These are phyloP conservation scores for Isoetes taiwanensis DNA, from an alignment of 75 land plant genomes.

Conservation along the genomic window DNA sequence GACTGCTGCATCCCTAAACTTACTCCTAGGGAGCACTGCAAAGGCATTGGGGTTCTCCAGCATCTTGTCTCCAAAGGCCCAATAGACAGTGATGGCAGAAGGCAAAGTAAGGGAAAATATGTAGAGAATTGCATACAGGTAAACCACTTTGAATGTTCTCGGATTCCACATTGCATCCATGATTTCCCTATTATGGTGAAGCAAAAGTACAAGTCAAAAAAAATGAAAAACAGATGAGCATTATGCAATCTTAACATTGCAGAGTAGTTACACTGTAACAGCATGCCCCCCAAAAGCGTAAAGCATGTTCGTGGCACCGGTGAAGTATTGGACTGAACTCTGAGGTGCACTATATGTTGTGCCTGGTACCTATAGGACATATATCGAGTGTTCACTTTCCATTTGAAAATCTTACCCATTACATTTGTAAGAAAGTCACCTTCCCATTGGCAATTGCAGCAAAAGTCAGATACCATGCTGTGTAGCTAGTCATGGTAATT, in stretches of 20 bases:
- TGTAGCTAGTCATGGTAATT: background rate
- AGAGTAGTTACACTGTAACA: background rate
- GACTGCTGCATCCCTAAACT: background rate
- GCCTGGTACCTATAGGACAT: background rate
- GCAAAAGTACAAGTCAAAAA: background rate
- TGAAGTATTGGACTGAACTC: background rate
- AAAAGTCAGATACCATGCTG: background rate
- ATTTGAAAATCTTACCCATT: background rate
- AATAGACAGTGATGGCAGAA: background rate
- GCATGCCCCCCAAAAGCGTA: slow-evolving; percentile 4
- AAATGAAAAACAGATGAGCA: no score
- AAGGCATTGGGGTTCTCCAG: background rate
- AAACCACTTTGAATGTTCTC: background rate
- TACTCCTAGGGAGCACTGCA: background rate
- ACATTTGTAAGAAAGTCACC: background rate
- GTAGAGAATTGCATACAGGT: background rate
- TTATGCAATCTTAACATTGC: no score
- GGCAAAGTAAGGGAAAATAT: background rate
- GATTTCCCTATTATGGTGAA: background rate
- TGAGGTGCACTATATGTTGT: background rate
- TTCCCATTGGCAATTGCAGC: background rate
- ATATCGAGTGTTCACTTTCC: no score
- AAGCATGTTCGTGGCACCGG: slow-evolving; percentile 5
- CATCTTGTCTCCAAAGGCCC: slow-evolving; percentile 7
- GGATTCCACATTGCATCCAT: slow-evolving; percentile 1